A percentile compares a stretch with the other conserved stretches of the same genome.
Conservation (phyloP, 805 yeast species). For the Deakozyma indianensis region DNA sequence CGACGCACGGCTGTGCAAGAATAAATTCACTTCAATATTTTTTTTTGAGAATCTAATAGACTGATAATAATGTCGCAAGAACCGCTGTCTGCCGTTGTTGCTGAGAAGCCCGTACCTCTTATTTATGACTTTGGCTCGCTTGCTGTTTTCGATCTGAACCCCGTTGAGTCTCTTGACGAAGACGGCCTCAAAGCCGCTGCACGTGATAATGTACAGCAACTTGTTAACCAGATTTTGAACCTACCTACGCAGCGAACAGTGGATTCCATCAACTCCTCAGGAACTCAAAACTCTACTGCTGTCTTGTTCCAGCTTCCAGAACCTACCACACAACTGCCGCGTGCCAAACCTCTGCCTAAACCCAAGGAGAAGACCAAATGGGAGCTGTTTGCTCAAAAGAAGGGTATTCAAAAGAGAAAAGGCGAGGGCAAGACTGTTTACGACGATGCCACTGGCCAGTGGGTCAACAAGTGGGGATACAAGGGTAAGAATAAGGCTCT, state of each 20-base stretch:
- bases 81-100: conserved; percentile 19
- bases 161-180: conserved; percentile 45
- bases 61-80: no score
- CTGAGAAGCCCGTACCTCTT: conserved; percentile 83
- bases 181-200: conserved; percentile 48
- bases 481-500: conserved; percentile 78
- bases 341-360: conserved; percentile 93
- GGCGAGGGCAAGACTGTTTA: conserved; percentile 79
- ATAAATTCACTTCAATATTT: no score
- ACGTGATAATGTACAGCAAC: conserved; percentile 84
- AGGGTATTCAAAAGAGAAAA: conserved; percentile 85
- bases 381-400: conserved; percentile 92
- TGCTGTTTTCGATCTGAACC: conserved; percentile 81
- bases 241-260: conserved; percentile 82
- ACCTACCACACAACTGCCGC: conserved; percentile 67
- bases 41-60: no score
- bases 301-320: conserved; percentile 76
- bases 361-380: conserved; percentile 87
- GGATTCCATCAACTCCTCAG: conserved; percentile 45
- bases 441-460: conserved; percentile 80
- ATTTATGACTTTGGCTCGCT: conserved; percentile 81
- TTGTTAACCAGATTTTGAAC: conserved; percentile 80
- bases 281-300: conserved; percentile 53
- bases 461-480: conserved; percentile 99
- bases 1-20: no score